Percentiles rank a stretch among this genome's conserved stretches.
Evolutionary conservation across 1,139 yeast species (phyloP).

Genomic region (Debaryomyces singareniensis): DNA sequence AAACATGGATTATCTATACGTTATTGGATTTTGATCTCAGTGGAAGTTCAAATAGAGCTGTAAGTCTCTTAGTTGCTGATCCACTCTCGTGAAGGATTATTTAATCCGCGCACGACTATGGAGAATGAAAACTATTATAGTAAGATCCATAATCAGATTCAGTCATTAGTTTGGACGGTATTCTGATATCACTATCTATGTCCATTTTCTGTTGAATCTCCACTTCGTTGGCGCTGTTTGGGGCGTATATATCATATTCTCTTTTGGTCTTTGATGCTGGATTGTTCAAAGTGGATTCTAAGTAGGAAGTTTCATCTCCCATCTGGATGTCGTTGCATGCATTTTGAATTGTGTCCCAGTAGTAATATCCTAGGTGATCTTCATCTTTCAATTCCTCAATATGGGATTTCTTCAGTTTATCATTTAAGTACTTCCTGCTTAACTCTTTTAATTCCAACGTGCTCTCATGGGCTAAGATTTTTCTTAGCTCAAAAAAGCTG

Average conservation of each 20-base stretch:
- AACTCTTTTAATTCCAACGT: conserved; percentile 13
- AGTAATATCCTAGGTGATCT: conserved; percentile 20
- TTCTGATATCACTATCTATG: background rate
- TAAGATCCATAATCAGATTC: conserved; percentile 21
- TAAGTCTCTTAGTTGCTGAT: no score
- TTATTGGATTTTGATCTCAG: no score
- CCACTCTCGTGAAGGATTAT: no score
- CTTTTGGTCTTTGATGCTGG: conserved; percentile 1
- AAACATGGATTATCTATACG: no score
- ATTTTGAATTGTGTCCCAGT: conserved; percentile 27
- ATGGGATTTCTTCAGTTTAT: conserved; percentile 3
- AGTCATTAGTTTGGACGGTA: background rate
- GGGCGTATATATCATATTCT: background rate
- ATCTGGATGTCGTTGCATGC: conserved; percentile 23
- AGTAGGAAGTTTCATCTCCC: conserved; percentile 11
- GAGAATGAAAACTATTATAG: conserved; percentile 8
- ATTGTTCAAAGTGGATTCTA: conserved; percentile 2
- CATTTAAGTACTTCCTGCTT: conserved; percentile 4
- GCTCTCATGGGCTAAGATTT: conserved; percentile 23
- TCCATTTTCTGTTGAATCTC: conserved; percentile 3
- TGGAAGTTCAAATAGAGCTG: no score
- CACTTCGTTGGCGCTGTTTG: background rate
- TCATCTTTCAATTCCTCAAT: no score
- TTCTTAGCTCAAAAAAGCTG: conserved; percentile 16
- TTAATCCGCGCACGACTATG: background rate